These are phyloP conservation scores for Chalciporus chontae DNA, from an alignment of 768 basidiomycete genomes.

Conservation along the genomic window DNA sequence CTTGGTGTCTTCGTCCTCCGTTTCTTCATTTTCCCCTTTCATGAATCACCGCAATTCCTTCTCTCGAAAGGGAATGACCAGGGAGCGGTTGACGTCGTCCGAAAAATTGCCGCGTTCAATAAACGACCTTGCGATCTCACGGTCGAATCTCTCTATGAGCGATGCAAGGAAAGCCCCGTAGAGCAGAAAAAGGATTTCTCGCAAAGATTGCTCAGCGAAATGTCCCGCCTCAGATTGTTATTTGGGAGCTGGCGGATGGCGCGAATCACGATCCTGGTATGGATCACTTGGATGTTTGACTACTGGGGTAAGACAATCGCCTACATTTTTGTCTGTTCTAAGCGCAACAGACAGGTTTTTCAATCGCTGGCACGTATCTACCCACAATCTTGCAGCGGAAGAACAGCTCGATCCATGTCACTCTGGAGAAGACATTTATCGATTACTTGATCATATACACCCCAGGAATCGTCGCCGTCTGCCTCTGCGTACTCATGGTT, in stretches of 20 bases:
- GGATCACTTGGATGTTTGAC: slow-evolving; percentile 15
- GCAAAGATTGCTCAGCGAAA: neutral
- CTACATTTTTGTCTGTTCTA: neutral
- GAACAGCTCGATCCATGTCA: slow-evolving; percentile 7
- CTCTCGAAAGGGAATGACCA: slow-evolving; percentile 11
- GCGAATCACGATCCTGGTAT: slow-evolving; percentile 10
- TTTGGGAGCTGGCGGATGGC: slow-evolving; percentile 13
- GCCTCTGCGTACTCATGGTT: slow-evolving; percentile 8
- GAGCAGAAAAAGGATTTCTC: neutral
- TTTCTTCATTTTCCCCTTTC: slow-evolving; percentile 15
- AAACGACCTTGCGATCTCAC: slow-evolving; percentile 8
- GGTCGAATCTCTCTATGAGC: slow-evolving; percentile 10
- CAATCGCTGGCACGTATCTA: slow-evolving; percentile 1
- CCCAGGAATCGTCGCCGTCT: slow-evolving; percentile 5
- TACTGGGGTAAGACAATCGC: slow-evolving; percentile 7
- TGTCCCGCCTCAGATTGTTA: slow-evolving; percentile 10
- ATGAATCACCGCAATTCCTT: slow-evolving; percentile 16
- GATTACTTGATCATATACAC: slow-evolving; percentile 10
- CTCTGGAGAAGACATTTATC: slow-evolving; percentile 6
- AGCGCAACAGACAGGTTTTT: neutral
- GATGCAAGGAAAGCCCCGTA: neutral
- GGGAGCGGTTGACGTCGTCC: slow-evolving; percentile 14
- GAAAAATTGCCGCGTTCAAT: slow-evolving; percentile 14
- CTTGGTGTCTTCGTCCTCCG: slow-evolving; percentile 12
- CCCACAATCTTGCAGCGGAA: slow-evolving; percentile 14